Base-by-base conservation (phyloP, 2,329 filamentous ascomycete species). In the Alternaria consortialis region DNA sequence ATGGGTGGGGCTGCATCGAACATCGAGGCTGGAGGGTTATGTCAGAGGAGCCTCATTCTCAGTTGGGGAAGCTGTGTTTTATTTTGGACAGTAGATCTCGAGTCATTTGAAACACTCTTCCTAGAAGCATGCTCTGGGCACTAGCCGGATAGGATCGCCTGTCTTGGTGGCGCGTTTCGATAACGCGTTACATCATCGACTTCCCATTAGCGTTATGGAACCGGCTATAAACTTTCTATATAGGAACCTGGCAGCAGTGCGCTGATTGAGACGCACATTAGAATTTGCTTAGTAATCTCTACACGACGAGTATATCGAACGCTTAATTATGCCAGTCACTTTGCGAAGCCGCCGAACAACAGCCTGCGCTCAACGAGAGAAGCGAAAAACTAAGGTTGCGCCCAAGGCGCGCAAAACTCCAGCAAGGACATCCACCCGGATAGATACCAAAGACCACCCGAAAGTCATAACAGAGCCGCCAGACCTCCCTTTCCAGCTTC, bases 401-500 rank as follows among this genome's bases (percentile, higher is more conserved):
- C 56, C 57, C 25, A 46, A 60, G n/a, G 62, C 65, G 44, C 36
- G 32, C 15, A 52, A 31, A 7, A 23, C 40, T 36, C 27, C 54
- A 44, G 23, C 39, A 11, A 25, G 5, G 5, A 44, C 36, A 44
- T 56, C 34, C 48, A 65, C 39, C 53, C 60, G 52, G 34, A 7
- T 36, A 47, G 46, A 32, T 62, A 71, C 25, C 62, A 55, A 34
- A 69, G 54, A 64, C 15, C 52, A 58, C 5, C 62, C 64, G 29
- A 53, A 62, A 3, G 48, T 40, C 11, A 56, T 68, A 52, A 51
- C 58, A 31, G 62, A 68, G 23, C 72, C 72, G 0, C 52, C 62
- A 5, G 65, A 66, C 4, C 58, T 76, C 2, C 37, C 44, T 5
- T 75, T 76, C 29, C 31, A 60, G 17, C 71, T 76, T 2, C 64